These are phyloP conservation scores for Hemisphaericaspora xylanilytica DNA, from an alignment of 1,139 yeast species.

Conservation along the genomic window DNA sequence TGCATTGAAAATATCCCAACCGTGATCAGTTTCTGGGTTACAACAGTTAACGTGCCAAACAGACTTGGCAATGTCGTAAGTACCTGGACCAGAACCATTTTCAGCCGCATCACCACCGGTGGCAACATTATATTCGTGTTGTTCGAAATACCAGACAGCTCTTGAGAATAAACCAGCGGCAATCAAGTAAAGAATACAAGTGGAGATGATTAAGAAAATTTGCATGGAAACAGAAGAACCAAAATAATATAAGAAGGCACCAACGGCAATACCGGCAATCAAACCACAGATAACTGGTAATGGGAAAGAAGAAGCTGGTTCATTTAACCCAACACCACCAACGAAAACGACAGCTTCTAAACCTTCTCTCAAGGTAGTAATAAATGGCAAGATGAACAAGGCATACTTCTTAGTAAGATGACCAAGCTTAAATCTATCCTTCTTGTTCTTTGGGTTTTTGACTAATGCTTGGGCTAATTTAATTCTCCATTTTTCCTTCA, in stretches of 20 bases:
- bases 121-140: constrained; percentile 53
- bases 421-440: constrained; percentile 34
- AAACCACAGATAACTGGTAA: constrained; percentile 78
- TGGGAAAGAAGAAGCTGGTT: constrained; percentile 80
- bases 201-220: constrained; percentile 73
- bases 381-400: constrained; percentile 73
- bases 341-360: constrained; percentile 88
- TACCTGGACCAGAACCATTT: constrained; percentile 88
- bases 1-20: constrained; percentile 87
- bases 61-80: constrained; percentile 69
- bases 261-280: constrained; percentile 66
- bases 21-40: constrained; percentile 82
- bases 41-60: constrained; percentile 97
- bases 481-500: constrained; percentile 89
- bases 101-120: constrained; percentile 92
- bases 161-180: constrained; percentile 88
- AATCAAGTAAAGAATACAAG: constrained; percentile 81
- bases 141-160: constrained; percentile 85
- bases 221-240: constrained; percentile 78
- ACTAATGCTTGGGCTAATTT: constrained; percentile 77
- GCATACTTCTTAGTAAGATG: constrained; percentile 61
- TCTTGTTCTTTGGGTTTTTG: constrained; percentile 33
- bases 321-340: constrained; percentile 83
- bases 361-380: constrained; percentile 87
- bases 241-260: constrained; percentile 66